Evolutionary conservation across 495 filamentous ascomycete species (phyloP), one percentile per base, ranked within the genome.

Genomic region (Talaromyces liani): DNA sequence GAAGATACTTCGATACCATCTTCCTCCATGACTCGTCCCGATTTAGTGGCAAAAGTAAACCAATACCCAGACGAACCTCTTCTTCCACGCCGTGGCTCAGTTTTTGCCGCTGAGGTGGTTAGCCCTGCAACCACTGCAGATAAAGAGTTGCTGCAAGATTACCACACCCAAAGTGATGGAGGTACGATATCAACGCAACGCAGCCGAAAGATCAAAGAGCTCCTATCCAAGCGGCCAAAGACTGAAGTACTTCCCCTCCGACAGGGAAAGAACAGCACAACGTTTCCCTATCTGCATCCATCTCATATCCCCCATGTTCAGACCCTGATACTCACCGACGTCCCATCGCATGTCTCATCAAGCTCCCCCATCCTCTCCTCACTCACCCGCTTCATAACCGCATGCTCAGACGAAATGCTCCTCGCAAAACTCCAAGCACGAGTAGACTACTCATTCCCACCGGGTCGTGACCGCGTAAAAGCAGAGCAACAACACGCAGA

Each of bases 321-420:
- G 58, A 82, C 81, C 0, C 67, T 88, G 16, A 77, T 83, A 0
- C 66, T 88, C 63, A 87, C 84, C 10, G 81, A 86, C 70, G 81
- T 88, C 16, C 86, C 86, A 3, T 79, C 80, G 5, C 77, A 80
- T 60, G 77, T 83, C 7, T 65, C 72, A 4, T 70, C 72, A 6
- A 73, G 73, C 33, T 81, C 79, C 1, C 70, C 77, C 6, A 72
- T 82, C 1, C 49, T 82, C 4, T 64, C 78, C 20, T 79, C 84
- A 9, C 69, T 88, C 18, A 79, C 77, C 9, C 70, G 77, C 20
- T 88, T 87, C 65, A 84, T 88, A 61, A 79, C 73, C 34, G 81
- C 84, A 27, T 88, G 85, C 65, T 86, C 84, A 29, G 77, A 83
- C 36, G 85, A 88, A 72, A 71, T 77, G 5, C 70, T 82, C 56